Base-by-base conservation (phyloP, 495 filamentous ascomycete genomes). In the Alectoria sarmentosa region DNA sequence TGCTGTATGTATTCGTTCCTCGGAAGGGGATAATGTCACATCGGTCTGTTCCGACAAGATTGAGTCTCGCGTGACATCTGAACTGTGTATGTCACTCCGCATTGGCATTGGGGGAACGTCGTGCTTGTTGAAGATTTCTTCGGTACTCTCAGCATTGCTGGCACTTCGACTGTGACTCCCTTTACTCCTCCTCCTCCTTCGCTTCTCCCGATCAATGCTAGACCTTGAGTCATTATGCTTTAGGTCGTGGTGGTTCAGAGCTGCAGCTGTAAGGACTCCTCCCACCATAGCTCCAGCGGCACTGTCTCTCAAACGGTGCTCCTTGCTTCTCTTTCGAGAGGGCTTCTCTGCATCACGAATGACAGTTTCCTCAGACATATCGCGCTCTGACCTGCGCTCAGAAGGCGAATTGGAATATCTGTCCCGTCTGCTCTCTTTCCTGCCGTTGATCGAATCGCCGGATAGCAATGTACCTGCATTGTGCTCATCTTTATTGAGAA, bases 11-110 rank as follows among this genome's bases (percentile, higher is more conserved):
- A 55, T 55, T 66, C 59, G 49, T 23, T 74, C 69, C 60, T 68
- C 66, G 52, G 70, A 72, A 30, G 71, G 67, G 42, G 66, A 72
- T 34, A 67, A 67, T 60, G 90, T 84, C 66, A 87, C 75, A 67
- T 87, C 89, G 1, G 90, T 92, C 32, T 88, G 84, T 44, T 90
- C 87, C 8, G 94, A 92, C 15, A 96, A 78, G 63, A 98, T 89
- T 0, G 95, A 98, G 42, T 88, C 86, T 71, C 94, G 82, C 4
- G 94, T 98, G 58, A 96, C 73, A 34, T 96, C 91, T 1, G 92
- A 95, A 38, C 89, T 83, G 57, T 88, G 83, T 36, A 95, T 83
- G 52, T 90, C 90, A 73, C 92, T 95, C 72, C 85, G 85, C 71
- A 95, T 81, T 4, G 92, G 92, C 87, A 96, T 89, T 1, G 88